Base-by-base conservation (phyloP, 805 yeast species). In the Saturnispora sanitii region DNA sequence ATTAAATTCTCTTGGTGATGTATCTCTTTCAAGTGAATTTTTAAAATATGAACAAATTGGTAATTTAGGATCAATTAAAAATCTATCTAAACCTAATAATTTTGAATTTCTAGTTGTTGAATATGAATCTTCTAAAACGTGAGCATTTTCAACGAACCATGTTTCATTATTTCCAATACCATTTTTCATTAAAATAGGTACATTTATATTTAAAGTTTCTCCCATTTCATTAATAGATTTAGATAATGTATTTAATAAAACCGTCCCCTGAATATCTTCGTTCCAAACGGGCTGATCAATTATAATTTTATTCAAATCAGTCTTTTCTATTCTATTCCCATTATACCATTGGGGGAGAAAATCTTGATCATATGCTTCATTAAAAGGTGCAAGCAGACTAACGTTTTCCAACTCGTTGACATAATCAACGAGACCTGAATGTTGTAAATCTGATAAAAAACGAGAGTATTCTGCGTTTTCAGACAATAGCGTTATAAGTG, bases 371-470 rank as follows among this genome's bases (percentile, higher is more conserved):
- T 82, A 83, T 1, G 95, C 95, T 48, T 79, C 77, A 54, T 85
- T 85, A 11, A 80, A 70, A 0, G 95, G 94, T 1, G 94, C 94
- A 31, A 82, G 55, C n/a, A 85, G 58, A 0, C 95, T 83, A 43
- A 79, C 73, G 54, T 82, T 79, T 19, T 63, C 61, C 45, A 80
- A 55, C 17, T 61, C 61, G 52, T 82, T 84, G 25, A 85, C 55
- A 31, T 60, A 56, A 2, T 86, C 86, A 1, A 85, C 65, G 38
- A 79, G 58, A 12, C 79, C 87, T 38, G 68, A 66, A 40, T 70
- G 58, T 53, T 84, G 95, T 2, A 85, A 46, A 17, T 72, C 59
- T 38, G 78, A 62, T 31, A 83, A 59, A 43, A 83, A 78, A 31
- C 67, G 68, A 31, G 85, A 75, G 60, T 75, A 86, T 53, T 81